These are phyloP conservation scores for Volvariella surrecta DNA, from an alignment of 1,284 basidiomycete genomes.

Conservation along the genomic window DNA sequence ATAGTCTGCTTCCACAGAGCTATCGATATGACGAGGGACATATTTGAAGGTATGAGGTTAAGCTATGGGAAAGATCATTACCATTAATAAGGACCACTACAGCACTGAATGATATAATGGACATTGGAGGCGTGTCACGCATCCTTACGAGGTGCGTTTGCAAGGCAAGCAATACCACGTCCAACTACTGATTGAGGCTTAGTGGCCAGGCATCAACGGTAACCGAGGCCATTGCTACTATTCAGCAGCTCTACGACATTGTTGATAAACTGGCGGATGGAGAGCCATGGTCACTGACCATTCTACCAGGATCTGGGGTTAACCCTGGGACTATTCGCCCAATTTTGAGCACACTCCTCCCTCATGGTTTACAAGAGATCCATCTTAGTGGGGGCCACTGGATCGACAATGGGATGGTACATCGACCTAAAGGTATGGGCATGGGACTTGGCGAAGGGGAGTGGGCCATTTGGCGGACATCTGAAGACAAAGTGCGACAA, in stretches of 20 bases:
- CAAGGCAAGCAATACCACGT: neutral
- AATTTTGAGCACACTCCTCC: slow-evolving; percentile 41
- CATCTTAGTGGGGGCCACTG: slow-evolving; percentile 66
- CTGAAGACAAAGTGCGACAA: slow-evolving; percentile 37
- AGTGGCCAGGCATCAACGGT: slow-evolving; percentile 46
- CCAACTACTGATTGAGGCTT: slow-evolving; percentile 1
- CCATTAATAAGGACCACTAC: neutral
- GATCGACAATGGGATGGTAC: slow-evolving; percentile 42
- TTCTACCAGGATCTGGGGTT: slow-evolving; percentile 71
- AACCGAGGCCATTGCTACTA: slow-evolving; percentile 30
- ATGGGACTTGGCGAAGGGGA: slow-evolving; percentile 55
- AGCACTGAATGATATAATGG: slow-evolving; percentile 49
- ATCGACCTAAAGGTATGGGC: slow-evolving; percentile 50
- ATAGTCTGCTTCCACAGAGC: slow-evolving; percentile 79
- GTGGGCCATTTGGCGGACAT: slow-evolving; percentile 62
- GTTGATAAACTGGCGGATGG: slow-evolving; percentile 22
- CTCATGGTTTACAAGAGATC: slow-evolving; percentile 51
- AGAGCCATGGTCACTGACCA: slow-evolving; percentile 28
- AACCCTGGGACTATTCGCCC: slow-evolving; percentile 40
- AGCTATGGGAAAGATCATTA: neutral
- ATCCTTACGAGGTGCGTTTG: slow-evolving; percentile 61
- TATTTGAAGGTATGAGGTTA: slow-evolving; percentile 35
- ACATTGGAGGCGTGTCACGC: slow-evolving; percentile 57
- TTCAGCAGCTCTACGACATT: slow-evolving; percentile 34
- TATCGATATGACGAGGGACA: slow-evolving; percentile 64